A percentile compares a stretch with the other conserved stretches of the same genome.
These are phyloP conservation scores for Metschnikowia vanudenii DNA, from an alignment of 805 yeast genomes.

Conservation along the genomic window DNA sequence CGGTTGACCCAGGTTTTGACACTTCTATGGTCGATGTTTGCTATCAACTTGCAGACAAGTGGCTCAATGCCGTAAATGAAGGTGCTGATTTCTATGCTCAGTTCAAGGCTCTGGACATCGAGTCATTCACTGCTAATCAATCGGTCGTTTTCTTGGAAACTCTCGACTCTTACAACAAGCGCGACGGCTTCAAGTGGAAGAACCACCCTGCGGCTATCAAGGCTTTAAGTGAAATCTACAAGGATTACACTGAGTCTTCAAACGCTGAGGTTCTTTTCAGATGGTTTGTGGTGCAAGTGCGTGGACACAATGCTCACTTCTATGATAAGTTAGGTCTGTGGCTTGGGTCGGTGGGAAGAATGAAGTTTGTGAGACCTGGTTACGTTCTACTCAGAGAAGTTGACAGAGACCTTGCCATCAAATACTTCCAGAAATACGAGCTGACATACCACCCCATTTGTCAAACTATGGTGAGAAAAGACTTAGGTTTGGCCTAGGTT, in stretches of 20 bases:
- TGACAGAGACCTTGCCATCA: slow-evolving; percentile 62
- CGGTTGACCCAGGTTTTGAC: slow-evolving; percentile 72
- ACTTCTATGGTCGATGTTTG: slow-evolving; percentile 76
- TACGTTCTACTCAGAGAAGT: slow-evolving; percentile 63
- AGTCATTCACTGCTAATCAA: slow-evolving; percentile 68
- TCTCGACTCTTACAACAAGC: slow-evolving; percentile 50
- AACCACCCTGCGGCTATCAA: slow-evolving; percentile 31
- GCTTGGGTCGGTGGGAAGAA: slow-evolving; percentile 90
- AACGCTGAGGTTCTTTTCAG: slow-evolving; percentile 83
- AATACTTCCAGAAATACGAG: slow-evolving; percentile 60
- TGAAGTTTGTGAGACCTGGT: slow-evolving; percentile 92
- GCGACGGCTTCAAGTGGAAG: slow-evolving; percentile 38
- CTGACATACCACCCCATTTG: slow-evolving; percentile 81
- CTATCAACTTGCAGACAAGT: slow-evolving; percentile 58
- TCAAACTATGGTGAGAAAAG: slow-evolving; percentile 77
- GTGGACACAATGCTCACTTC: slow-evolving; percentile 46
- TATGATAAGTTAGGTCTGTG: slow-evolving; percentile 66
- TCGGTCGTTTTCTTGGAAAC: slow-evolving; percentile 75
- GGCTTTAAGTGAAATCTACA: slow-evolving; percentile 36
- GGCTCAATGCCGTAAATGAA: slow-evolving; percentile 47
- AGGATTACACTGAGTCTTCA: slow-evolving; percentile 46
- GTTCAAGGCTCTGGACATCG: slow-evolving; percentile 53
- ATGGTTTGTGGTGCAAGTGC: slow-evolving; percentile 67
- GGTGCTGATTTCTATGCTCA: slow-evolving; percentile 16
- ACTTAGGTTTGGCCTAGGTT: slow-evolving; percentile 46